Conservation (phyloP, 2,329 filamentous ascomycete genomes). For the Phoma sp. region DNA sequence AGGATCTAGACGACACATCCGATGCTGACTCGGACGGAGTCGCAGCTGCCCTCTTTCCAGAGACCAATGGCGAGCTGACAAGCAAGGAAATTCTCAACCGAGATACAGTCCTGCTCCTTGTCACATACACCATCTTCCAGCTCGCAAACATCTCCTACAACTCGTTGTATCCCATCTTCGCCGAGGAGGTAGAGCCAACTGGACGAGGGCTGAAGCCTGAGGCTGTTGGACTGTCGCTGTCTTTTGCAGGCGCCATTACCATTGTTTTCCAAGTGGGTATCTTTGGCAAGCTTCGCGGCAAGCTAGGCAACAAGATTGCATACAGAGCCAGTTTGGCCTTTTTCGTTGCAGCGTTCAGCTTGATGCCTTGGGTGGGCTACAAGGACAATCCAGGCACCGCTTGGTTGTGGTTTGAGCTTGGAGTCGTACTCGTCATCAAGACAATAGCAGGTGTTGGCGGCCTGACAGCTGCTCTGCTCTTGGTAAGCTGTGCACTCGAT, state of each 20-base stretch:
- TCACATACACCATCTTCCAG: constrained; percentile 92
- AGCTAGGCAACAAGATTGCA: constrained; percentile 82
- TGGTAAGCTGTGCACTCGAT: constrained; percentile 63
- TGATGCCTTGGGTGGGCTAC: constrained; percentile 92
- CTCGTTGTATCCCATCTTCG: constrained; percentile 92
- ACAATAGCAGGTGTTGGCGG: constrained; percentile 90
- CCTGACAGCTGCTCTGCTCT: constrained; percentile 82
- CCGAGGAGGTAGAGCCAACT: constrained; percentile 73
- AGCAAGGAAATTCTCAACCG: constrained; percentile 72
- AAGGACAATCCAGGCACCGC: constrained; percentile 64
- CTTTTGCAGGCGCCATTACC: constrained; percentile 81
- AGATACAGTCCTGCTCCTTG: constrained; percentile 80
- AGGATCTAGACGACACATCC: constrained; percentile 47
- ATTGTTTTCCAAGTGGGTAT: constrained; percentile 89
- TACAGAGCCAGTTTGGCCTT: constrained; percentile 81
- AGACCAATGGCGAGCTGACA: constrained; percentile 53
- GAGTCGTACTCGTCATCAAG: constrained; percentile 80
- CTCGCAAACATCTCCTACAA: constrained; percentile 95
- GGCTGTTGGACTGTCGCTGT: constrained; percentile 84
- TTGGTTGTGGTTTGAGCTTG: constrained; percentile 83
- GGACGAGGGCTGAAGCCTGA: constrained; percentile 77
- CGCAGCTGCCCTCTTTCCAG: constrained; percentile 51
- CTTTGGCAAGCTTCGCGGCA: constrained; percentile 79
- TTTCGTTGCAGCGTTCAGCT: constrained; percentile 79
- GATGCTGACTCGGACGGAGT: constrained; percentile 51